Base-by-base conservation (phyloP, 345 rosid genomes). In the Aegle marmelos region DNA sequence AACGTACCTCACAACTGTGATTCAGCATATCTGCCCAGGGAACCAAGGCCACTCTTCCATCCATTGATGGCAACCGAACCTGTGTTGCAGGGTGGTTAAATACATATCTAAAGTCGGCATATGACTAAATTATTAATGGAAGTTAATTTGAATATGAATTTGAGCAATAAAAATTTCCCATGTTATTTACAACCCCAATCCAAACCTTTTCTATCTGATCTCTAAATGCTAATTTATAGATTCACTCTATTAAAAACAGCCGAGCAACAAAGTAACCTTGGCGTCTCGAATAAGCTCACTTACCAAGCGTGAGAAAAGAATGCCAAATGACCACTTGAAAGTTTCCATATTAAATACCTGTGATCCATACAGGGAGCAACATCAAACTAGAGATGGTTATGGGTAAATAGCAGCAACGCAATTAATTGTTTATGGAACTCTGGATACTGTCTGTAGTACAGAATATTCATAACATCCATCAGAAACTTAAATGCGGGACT, bases 11-110 rank as follows among this genome's bases (percentile, higher is more conserved):
- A 84, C 97, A 93, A 73, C 91, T 93, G 81, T 95, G 98, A 79
- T 95, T 95, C 79, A 95, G 89, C 99, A 95, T 95, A 80, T 93
- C 99, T 73, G 98, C 99, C 99, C 98, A 95, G 70, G 99, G 99
- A 84, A 93, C 94, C 93, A 93, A 83, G 60, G 97, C 99, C 81
- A 95, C 96, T 81, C 82, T 91, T 84, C 90, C 98, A 73, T 88
- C 94, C 98, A 95, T 91, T 59, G 96, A 92, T 21, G 99, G 99
- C 81, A 93, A 81, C 76, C 97, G 91, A 57, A 95, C 99, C 99
- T 93, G 83, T 68, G 70, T 68, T 17, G 39, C 19, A 64, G 77
- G 74, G 21, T 62, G 28, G 48, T 78, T 45, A 54, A 28, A 54
- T 31, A 64, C 4, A 3, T 25, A 64, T 33, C 22, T 33, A 19